Conservation (phyloP, 164 flowering plant genomes). For the Chloranthus sessilifolius region DNA sequence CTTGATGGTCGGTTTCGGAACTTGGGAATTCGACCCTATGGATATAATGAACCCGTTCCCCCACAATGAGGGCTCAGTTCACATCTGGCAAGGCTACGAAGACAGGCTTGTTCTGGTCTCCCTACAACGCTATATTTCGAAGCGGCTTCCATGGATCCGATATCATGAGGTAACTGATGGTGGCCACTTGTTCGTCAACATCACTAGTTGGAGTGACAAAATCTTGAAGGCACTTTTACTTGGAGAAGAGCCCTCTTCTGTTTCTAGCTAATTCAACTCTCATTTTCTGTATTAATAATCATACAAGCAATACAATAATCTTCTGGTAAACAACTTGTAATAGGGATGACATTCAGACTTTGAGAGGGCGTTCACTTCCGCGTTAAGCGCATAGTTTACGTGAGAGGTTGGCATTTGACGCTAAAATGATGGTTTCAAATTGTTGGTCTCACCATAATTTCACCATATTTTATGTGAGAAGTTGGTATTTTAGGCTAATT, state of each 20-base stretch:
- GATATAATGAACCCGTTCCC: slow-evolving; percentile 60
- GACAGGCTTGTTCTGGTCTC: slow-evolving; percentile 46
- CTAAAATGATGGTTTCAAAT: no score
- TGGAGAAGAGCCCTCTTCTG: slow-evolving; percentile 20
- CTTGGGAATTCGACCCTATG: slow-evolving; percentile 64
- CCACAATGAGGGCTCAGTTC: slow-evolving; percentile 54
- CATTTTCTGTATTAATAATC: no score
- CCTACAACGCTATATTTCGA: slow-evolving; percentile 46
- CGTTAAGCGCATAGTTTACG: no score
- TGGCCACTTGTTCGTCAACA: slow-evolving; percentile 25
- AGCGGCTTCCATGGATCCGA: slow-evolving; percentile 58
- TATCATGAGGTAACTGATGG: slow-evolving; percentile 60
- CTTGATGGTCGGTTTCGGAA: slow-evolving; percentile 56
- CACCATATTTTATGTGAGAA: no score
- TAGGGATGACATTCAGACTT: no score
- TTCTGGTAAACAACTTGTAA: no score
- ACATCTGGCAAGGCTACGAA: slow-evolving; percentile 77
- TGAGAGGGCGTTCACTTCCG: no score
- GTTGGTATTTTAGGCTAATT: no score
- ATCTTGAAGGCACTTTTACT: slow-evolving; percentile 46
- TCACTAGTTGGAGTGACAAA: slow-evolving; percentile 25
- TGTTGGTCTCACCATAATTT: no score
- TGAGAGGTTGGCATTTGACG: no score
- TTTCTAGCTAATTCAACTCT: no score
- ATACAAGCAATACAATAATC: no score